These are phyloP conservation scores for Suillus alpinus DNA, from an alignment of 768 basidiomycete genomes.

Conservation along the genomic window DNA sequence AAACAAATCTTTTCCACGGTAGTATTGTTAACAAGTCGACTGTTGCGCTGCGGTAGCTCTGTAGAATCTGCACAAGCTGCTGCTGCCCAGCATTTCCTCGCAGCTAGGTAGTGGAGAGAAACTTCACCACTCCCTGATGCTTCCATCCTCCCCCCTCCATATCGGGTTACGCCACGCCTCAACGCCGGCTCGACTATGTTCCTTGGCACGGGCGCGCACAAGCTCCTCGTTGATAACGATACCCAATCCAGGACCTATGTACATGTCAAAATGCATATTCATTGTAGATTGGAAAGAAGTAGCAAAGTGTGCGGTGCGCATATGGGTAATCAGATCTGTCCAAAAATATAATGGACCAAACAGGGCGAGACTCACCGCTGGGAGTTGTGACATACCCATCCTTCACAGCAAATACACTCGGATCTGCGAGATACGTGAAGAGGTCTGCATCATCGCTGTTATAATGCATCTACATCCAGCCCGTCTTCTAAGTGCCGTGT, in stretches of 20 bases:
- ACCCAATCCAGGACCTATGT: constrained; percentile 55
- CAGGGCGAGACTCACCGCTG: constrained; percentile 29
- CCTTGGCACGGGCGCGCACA: constrained; percentile 34
- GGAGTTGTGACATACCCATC: constrained; percentile 50
- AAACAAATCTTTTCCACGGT: too few species aligned
- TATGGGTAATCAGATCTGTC: background rate
- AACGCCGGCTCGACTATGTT: constrained; percentile 14
- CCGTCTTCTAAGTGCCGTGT: background rate
- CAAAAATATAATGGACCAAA: background rate
- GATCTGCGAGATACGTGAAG: constrained; percentile 54
- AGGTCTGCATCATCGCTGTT: constrained; percentile 58
- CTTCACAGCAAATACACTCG: constrained; percentile 50
- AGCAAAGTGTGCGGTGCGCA: background rate
- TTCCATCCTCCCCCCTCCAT: constrained; percentile 55
- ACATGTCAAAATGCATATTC: background rate
- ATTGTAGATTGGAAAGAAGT: background rate
- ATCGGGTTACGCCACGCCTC: constrained; percentile 34
- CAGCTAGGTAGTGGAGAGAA: background rate
- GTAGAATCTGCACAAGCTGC: background rate
- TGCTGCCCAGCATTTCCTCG: background rate
- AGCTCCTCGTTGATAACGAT: constrained; percentile 59
- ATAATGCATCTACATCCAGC: constrained; percentile 53
- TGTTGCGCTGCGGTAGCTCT: too few species aligned
- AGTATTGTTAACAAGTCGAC: too few species aligned
- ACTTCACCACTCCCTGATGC: constrained; percentile 50